Percentiles rank a stretch among this genome's conserved stretches.
phyloP scores from a whole-genome alignment of 768 basidiomycete genomes.

The Udeniomyces megalosporus region DNA sequence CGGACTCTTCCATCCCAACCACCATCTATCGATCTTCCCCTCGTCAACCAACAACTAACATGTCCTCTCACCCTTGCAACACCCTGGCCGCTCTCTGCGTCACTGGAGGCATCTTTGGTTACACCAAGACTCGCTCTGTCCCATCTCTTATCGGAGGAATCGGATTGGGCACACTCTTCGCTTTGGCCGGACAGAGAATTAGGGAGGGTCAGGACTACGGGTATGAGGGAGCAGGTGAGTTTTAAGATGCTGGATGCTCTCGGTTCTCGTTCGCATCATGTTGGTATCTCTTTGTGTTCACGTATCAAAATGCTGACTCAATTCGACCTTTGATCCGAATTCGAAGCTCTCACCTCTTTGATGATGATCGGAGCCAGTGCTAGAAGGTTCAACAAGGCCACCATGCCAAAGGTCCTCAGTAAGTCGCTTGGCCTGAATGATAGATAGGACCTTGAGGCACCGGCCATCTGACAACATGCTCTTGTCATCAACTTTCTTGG shows the following conservation, averaged over 20 bases:
- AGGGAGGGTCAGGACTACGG: constrained; percentile 28
- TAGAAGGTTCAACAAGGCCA: background rate
- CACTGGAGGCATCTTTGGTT: constrained; percentile 7
- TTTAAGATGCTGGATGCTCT: too few species aligned
- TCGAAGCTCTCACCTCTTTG: constrained; percentile 2
- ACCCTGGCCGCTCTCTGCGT: constrained; percentile 4
- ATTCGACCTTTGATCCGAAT: too few species aligned
- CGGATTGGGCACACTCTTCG: constrained; percentile 25
- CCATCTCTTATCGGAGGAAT: constrained; percentile 25
- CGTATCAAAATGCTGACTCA: too few species aligned
- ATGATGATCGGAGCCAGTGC: background rate
- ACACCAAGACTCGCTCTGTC: constrained; percentile 18
- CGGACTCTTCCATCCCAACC: background rate
- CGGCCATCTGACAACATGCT: too few species aligned
- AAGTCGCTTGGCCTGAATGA: too few species aligned
- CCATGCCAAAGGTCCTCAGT: constrained; percentile 5
- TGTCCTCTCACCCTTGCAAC: background rate
- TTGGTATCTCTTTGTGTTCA: too few species aligned
- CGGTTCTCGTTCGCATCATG: background rate
- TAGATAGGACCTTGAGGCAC: too few species aligned
- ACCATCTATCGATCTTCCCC: too few species aligned
- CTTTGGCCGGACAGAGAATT: constrained; percentile 25
- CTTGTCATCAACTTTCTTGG: too few species aligned
- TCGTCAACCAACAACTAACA: too few species aligned
- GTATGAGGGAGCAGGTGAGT: constrained; percentile 28